Evolutionary conservation across 768 basidiomycete genomes (phyloP).

Genomic region (Lepiota venenata): DNA sequence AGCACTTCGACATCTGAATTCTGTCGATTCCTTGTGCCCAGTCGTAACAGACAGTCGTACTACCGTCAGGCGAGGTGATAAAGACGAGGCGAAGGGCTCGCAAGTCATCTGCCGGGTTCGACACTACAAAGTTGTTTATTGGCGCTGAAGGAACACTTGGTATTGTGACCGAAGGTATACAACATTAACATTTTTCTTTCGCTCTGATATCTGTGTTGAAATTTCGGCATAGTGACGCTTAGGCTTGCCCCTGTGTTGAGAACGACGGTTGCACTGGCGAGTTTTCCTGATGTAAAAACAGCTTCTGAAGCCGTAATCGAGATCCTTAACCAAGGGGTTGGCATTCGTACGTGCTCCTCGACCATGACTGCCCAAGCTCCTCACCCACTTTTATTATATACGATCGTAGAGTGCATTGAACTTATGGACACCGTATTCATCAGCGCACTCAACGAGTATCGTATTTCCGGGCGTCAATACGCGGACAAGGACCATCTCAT

Average conservation of each 20-base stretch:
- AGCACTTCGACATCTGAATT: neutral
- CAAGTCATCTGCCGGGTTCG: conserved; percentile 88
- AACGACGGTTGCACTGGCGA: conserved; percentile 78
- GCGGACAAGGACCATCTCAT: conserved; percentile 69
- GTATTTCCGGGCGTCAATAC: conserved; percentile 52
- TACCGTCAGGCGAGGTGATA: conserved; percentile 86
- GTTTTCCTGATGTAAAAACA: conserved; percentile 71
- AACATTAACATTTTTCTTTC: neutral
- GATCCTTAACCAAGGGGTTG: conserved; percentile 67
- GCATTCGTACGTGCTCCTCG: conserved; percentile 56
- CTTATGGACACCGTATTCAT: conserved; percentile 74
- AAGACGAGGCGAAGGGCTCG: conserved; percentile 78
- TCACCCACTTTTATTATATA: neutral
- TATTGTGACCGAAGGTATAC: conserved; percentile 79
- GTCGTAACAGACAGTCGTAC: conserved; percentile 69
- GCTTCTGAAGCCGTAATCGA: conserved; percentile 77
- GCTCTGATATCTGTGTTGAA: neutral
- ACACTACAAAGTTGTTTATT: conserved; percentile 81
- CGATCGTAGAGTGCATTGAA: conserved; percentile 71
- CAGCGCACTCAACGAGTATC: conserved; percentile 54
- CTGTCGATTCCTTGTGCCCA: neutral
- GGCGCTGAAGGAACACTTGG: conserved; percentile 81
- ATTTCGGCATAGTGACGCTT: conserved; percentile 59
- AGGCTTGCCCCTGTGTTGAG: conserved; percentile 79
- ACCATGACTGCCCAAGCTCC: neutral